Evolutionary conservation across 805 yeast genomes (phyloP), one percentile per base, ranked within the genome.

Genomic region (Saccharomyces mikatae): DNA sequence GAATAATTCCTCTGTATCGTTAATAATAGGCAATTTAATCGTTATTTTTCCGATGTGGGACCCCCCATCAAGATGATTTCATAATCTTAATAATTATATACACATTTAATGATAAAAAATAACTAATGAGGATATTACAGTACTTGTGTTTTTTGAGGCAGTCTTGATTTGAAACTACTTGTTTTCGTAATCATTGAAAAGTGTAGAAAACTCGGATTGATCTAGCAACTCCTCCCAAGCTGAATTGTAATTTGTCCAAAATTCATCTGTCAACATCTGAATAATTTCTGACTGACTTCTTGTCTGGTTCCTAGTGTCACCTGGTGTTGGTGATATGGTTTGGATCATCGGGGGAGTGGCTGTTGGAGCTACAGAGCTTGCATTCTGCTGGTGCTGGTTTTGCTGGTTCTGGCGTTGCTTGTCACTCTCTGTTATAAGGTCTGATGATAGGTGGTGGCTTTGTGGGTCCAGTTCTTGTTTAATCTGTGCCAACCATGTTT

Each of bases 191-290:
- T 36, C 44, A 36, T 36, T 17, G 11, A 36, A 36, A 17, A 36
- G 24, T 3, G 44, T 17, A 6, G 44, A 36, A 17, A 36, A 36
- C 24, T 52, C 54, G 5, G 56, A 28, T 10, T 55, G 50, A 27
- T 53, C 55, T 27, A 62, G 26, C 17, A 61, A 46, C 41, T 61
- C 56, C 6, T 62, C 61, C 64, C 64, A 60, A 4, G 60, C 62
- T 2, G 52, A 48, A 44, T 62, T 64, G 51, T 65, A 65, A 29
- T 51, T 59, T 41, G 52, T 50, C 66, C 67, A 63, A 31, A 64
- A 63, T 27, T 62, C 65, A 46, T 61, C 66, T 2, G 61, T 58
- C 28, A 63, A 46, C 51, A 58, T 48, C 26, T 53, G 58, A 1
- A 61, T 56, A 26, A 58, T 31, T 9, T 60, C 44, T 36, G 44